A percentile compares a stretch with the other conserved stretches of the same genome.
phyloP scores from a whole-genome alignment of 2,329 filamentous ascomycete genomes.

The Fusarium tricinctum region DNA sequence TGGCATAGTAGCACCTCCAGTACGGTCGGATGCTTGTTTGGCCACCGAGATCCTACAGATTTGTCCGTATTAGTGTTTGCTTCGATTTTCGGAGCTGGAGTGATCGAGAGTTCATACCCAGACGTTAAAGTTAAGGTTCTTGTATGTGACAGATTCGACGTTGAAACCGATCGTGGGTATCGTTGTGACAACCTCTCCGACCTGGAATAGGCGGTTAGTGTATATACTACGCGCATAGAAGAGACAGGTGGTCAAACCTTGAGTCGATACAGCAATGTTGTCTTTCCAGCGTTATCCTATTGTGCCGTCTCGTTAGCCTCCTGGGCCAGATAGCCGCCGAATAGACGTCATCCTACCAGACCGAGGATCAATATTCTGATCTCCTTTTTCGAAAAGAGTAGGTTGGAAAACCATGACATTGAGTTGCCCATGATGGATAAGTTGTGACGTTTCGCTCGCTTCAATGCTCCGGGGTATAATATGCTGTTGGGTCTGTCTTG shows the following conservation, averaged over 20 bases:
- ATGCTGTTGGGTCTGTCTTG: conserved; percentile 12
- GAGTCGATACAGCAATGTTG: conserved; percentile 93
- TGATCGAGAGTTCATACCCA: conserved; percentile 74
- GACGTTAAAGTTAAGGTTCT: conserved; percentile 98
- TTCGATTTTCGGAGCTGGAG: background rate
- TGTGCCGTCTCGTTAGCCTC: conserved; percentile 38
- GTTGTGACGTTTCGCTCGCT: conserved; percentile 26
- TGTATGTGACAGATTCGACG: conserved; percentile 98
- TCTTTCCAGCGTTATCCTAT: conserved; percentile 98
- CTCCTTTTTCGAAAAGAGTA: conserved; percentile 95
- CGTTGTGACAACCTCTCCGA: conserved; percentile 98
- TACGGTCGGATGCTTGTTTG: conserved; percentile 99
- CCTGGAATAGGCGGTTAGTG: conserved; percentile 67
- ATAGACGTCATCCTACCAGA: conserved; percentile 71
- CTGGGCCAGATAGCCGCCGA: conserved; percentile 17
- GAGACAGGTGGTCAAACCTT: conserved; percentile 71
- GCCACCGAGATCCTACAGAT: conserved; percentile 83
- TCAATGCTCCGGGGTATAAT: conserved; percentile 25
- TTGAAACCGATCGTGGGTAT: conserved; percentile 99
- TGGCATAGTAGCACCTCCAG: conserved; percentile 99
- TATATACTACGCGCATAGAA: background rate
- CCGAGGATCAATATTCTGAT: conserved; percentile 95
- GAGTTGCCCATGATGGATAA: conserved; percentile 70
- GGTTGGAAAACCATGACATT: conserved; percentile 77
- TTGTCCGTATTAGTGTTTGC: conserved; percentile 23